These are phyloP conservation scores for Ceratobasidium sp. DNA, from an alignment of 1,284 basidiomycete species.

Conservation along the genomic window DNA sequence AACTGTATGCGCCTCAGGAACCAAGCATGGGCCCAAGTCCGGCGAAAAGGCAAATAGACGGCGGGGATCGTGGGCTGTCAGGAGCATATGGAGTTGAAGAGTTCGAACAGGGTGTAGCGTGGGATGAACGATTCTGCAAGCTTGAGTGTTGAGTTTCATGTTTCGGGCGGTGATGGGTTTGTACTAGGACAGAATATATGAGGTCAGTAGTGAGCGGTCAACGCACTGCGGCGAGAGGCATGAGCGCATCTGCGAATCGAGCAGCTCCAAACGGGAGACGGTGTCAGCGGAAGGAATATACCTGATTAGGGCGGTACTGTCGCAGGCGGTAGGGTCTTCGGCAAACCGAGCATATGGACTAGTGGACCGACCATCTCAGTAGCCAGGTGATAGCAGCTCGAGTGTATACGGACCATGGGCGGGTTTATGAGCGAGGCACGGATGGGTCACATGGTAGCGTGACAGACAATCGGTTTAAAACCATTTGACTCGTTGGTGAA, in stretches of 20 bases:
- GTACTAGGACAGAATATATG: background rate
- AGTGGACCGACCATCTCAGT: conserved; percentile 1
- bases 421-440: background rate
- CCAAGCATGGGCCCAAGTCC: background rate
- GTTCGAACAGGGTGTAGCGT: background rate
- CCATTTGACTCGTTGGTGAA: too few species aligned
- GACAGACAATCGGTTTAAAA: background rate
- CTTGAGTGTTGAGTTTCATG: background rate
- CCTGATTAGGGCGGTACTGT: background rate
- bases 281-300: background rate
- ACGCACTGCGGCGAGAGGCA: conserved; percentile 9
- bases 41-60: background rate
- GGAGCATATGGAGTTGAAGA: background rate
- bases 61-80: background rate
- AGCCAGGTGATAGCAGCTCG: conserved; percentile 17
- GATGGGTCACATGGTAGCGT: background rate
- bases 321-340: background rate
- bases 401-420: background rate
- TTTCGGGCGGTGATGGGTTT: background rate
- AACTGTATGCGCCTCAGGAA: background rate
- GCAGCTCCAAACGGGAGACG: background rate
- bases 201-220: background rate
- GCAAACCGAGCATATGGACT: background rate
- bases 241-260: conserved; percentile 25
- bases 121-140: background rate